Conservation (phyloP, 371 early-diverging fungal species). For the Dichotomocladium elegans region DNA sequence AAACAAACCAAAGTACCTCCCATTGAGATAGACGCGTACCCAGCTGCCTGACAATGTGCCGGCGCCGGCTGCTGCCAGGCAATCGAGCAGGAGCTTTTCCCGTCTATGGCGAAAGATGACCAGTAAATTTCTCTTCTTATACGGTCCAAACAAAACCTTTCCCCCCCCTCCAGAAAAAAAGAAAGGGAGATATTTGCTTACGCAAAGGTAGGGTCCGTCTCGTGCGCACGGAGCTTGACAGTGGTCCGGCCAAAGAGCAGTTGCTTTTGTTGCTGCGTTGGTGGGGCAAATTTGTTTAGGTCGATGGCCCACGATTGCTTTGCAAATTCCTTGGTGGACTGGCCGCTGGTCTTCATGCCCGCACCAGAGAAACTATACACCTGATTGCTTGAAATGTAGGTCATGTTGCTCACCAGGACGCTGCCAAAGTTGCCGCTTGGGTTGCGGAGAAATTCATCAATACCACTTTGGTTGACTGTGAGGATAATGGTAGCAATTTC, state of each 20-base stretch:
- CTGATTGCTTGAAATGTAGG: constrained; percentile 39
- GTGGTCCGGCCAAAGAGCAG: constrained; percentile 34
- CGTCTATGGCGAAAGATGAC: constrained; percentile 15
- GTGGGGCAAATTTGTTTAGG: constrained; percentile 30
- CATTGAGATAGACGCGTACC: constrained; percentile 45
- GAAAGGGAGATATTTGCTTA: constrained; percentile 13
- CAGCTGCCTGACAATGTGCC: constrained; percentile 41
- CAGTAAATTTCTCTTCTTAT: too few species aligned
- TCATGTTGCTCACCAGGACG: constrained; percentile 13
- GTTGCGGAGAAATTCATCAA: constrained; percentile 9
- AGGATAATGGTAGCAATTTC: constrained; percentile 22
- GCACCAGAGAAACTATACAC: constrained; percentile 34
- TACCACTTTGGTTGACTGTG: constrained; percentile 2
- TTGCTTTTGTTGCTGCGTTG: constrained; percentile 8
- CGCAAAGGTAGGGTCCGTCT: constrained; percentile 42
- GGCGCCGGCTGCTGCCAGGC: constrained; percentile 43
- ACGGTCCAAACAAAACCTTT: too few species aligned
- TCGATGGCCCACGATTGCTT: constrained; percentile 47
- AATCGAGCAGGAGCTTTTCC: constrained; percentile 40
- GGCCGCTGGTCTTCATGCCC: constrained; percentile 39
- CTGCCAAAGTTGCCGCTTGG: constrained; percentile 7
- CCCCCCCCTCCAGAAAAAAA: too few species aligned
- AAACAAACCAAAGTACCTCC: constrained; percentile 36
- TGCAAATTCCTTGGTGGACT: constrained; percentile 42
- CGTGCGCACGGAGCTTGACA: constrained; percentile 44